Evolutionary conservation across 2,329 filamentous ascomycete species (phyloP).

Genomic region (Rhynchosporium secalis): DNA sequence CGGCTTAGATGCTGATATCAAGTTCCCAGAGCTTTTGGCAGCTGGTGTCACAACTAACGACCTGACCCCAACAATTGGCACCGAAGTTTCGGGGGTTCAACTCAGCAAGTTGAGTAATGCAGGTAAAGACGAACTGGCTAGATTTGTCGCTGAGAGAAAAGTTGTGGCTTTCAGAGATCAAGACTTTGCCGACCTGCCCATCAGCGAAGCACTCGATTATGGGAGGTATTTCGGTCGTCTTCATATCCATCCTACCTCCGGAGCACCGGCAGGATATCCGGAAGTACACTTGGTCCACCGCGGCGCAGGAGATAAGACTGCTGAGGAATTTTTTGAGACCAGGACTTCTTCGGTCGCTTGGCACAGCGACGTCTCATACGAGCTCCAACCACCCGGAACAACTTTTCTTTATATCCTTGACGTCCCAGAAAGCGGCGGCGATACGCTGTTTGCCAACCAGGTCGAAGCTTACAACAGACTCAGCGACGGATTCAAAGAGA

Average conservation of each 20-base stretch:
- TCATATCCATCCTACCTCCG: constrained; percentile 79
- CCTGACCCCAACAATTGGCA: constrained; percentile 72
- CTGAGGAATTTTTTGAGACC: constrained; percentile 62
- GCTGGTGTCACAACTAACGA: constrained; percentile 54
- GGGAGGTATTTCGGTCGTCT: constrained; percentile 77
- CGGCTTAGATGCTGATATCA: constrained; percentile 70
- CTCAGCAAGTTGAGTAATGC: constrained; percentile 65
- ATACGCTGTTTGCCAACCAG: constrained; percentile 80
- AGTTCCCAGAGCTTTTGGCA: constrained; percentile 67
- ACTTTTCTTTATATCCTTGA: constrained; percentile 91
- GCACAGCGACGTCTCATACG: constrained; percentile 89
- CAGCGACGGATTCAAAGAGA: constrained; percentile 74
- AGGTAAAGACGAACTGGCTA: constrained; percentile 75
- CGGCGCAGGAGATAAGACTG: constrained; percentile 61
- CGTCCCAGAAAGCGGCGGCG: constrained; percentile 74
- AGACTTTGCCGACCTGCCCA: constrained; percentile 69
- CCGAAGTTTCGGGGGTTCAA: constrained; percentile 70
- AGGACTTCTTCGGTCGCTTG: constrained; percentile 81
- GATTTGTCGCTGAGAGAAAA: constrained; percentile 73
- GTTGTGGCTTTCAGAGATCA: constrained; percentile 78
- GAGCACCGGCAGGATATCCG: constrained; percentile 70
- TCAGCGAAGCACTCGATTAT: constrained; percentile 66
- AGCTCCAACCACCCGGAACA: constrained; percentile 83
- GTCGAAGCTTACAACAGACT: constrained; percentile 80
- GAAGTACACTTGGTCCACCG: constrained; percentile 80